These are phyloP conservation scores for Phtheirospermum japonicum DNA, from an alignment of 257 asterid genomes.

Conservation along the genomic window DNA sequence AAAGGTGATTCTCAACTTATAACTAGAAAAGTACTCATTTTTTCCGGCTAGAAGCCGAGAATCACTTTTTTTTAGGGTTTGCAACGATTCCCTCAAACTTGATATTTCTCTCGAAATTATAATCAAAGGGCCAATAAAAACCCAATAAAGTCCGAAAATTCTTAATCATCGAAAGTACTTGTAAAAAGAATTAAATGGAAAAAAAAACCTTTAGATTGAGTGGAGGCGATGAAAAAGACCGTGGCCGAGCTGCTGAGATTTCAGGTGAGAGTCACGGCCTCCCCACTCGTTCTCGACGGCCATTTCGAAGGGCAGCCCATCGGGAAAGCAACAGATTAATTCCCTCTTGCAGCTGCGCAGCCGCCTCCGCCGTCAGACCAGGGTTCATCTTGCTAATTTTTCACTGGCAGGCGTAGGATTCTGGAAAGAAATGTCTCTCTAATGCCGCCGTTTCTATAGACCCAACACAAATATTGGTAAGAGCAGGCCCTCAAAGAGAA, in stretches of 20 bases:
- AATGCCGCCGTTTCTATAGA: too few relatives aligned
- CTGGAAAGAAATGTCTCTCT: too few relatives aligned
- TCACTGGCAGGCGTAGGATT: not conserved
- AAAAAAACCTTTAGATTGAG: constrained; percentile 48
- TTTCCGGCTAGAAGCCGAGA: too few relatives aligned
- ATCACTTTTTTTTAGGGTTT: too few relatives aligned
- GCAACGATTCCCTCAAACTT: too few relatives aligned
- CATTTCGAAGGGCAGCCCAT: constrained; percentile 60
- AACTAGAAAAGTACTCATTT: not conserved
- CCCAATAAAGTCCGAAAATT: not conserved
- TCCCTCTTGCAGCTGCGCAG: constrained; percentile 46
- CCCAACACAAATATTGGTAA: too few relatives aligned
- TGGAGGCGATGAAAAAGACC: constrained; percentile 34
- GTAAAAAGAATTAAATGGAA: not conserved
- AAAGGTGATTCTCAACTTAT: too few relatives aligned
- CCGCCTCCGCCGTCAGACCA: constrained; percentile 45
- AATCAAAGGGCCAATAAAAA: not conserved
- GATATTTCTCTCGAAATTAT: not conserved
- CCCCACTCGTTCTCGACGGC: constrained; percentile 64
- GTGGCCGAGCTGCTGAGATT: constrained; percentile 35
- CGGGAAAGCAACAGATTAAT: constrained; percentile 41
- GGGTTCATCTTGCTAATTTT: constrained; percentile 20
- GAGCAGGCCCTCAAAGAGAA: too few relatives aligned
- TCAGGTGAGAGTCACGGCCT: constrained; percentile 44
- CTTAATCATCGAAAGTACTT: not conserved